Evolutionary conservation across 306 rosid genomes (phyloP).

Genomic region (Datisca glomerata): DNA sequence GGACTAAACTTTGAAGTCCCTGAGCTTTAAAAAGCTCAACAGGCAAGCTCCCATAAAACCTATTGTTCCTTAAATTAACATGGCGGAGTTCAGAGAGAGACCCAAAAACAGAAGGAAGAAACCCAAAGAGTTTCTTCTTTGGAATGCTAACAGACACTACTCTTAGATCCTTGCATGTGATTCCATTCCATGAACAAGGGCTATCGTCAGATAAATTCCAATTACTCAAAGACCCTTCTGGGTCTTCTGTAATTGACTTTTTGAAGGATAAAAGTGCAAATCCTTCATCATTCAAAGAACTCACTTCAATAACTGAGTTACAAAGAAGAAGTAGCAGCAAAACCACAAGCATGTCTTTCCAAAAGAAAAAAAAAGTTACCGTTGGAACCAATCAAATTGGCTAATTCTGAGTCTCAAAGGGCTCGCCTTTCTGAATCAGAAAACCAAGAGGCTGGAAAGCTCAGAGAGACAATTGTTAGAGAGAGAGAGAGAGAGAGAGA

Average conservation of each 20-base stretch:
- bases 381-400: conserved; percentile 24
- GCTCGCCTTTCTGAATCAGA: conserved; percentile 19
- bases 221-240: conserved; percentile 55
- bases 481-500: conserved; percentile 13
- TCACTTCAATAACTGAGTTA: conserved; percentile 23
- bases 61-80: conserved; percentile 75
- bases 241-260: conserved; percentile 44
- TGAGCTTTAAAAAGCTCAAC: conserved; percentile 49
- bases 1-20: conserved; percentile 87
- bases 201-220: conserved; percentile 71
- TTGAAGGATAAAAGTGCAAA: conserved; percentile 57
- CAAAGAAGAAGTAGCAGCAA: conserved; percentile 26
- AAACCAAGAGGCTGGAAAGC: conserved; percentile 8
- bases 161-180: conserved; percentile 57
- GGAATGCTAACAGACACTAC: conserved; percentile 75
- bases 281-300: conserved; percentile 73
- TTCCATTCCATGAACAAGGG: conserved; percentile 93
- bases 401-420: too few relatives aligned
- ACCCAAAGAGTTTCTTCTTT: conserved; percentile 55
- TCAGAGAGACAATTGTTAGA: too few relatives aligned
- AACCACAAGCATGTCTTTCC: conserved; percentile 42
- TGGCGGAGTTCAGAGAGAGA: conserved; percentile 77
- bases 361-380: conserved; percentile 18
- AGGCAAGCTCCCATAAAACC: conserved; percentile 60
- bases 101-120: conserved; percentile 70